Percentiles rank a stretch among this genome's conserved stretches.
Conservation (phyloP, 1,139 yeast genomes). For the Pichia sp. region DNA sequence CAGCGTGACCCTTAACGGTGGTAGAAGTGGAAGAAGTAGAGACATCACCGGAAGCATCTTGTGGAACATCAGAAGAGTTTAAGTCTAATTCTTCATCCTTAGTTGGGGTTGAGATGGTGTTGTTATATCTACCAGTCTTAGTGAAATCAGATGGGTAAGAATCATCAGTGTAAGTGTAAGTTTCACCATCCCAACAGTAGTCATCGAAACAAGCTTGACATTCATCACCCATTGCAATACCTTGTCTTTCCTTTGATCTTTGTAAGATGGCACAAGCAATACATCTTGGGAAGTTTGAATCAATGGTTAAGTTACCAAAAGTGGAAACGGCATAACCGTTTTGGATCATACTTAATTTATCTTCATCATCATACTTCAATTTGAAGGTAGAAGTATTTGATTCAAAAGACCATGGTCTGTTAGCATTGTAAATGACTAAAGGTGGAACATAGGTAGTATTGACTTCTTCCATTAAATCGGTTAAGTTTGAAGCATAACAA, state of each 20-base stretch:
- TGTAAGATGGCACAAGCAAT: conserved; percentile 87
- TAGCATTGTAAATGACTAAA: conserved; percentile 75
- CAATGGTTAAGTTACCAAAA: conserved; percentile 70
- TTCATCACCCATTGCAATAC: conserved; percentile 61
- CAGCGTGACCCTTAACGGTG: too few species aligned
- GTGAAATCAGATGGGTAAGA: conserved; percentile 43
- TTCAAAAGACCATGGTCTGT: conserved; percentile 63
- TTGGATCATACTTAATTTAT: conserved; percentile 58
- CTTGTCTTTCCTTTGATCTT: conserved; percentile 75
- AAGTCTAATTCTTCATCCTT: conserved; percentile 12
- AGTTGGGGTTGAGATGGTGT: conserved; percentile 15
- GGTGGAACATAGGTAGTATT: conserved; percentile 55
- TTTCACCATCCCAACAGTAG: conserved; percentile 72
- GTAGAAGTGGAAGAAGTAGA: background rate
- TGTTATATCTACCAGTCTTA: conserved; percentile 44
- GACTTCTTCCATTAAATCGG: conserved; percentile 40
- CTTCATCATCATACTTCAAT: conserved; percentile 57
- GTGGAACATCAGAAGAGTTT: conserved; percentile 8
- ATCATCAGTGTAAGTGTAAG: conserved; percentile 18
- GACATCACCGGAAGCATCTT: conserved; percentile 12
- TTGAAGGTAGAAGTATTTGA: conserved; percentile 75
- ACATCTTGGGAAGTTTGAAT: conserved; percentile 73
- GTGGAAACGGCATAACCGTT: conserved; percentile 84
- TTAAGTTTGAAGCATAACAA: conserved; percentile 68
- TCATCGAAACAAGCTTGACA: conserved; percentile 69